phyloP scores from a whole-genome alignment of 1,284 basidiomycete genomes.

The Wallemia mellicola region DNA sequence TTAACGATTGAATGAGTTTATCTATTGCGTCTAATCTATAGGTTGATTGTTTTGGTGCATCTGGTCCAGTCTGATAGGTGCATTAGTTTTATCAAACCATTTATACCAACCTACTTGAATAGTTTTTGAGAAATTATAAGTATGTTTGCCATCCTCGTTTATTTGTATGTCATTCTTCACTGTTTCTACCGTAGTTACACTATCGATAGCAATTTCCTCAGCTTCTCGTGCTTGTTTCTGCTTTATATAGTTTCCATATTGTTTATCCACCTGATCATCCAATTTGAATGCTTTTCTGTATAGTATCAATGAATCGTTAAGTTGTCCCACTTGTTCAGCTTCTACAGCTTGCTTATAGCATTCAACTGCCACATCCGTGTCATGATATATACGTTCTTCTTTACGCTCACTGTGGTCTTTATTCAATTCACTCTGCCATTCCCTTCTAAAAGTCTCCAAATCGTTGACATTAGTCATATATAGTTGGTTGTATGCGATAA shows the following conservation, averaged over 20 bases:
- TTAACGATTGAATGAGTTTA: slow-evolving; percentile 22
- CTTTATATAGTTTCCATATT: slow-evolving; percentile 22
- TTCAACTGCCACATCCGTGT: background rate
- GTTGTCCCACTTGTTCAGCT: slow-evolving; percentile 35
- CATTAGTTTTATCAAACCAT: no score
- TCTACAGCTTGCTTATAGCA: slow-evolving; percentile 37
- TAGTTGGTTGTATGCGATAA: no score
- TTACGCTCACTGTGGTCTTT: background rate
- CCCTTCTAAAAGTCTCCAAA: background rate
- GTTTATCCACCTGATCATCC: slow-evolving; percentile 33
- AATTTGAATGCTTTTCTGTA: slow-evolving; percentile 51
- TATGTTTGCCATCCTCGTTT: background rate
- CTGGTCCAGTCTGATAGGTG: background rate
- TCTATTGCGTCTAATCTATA: background rate
- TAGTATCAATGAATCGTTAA: slow-evolving; percentile 38
- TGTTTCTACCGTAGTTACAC: background rate
- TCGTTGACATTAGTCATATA: background rate
- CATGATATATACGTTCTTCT: no score
- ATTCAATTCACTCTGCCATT: background rate
- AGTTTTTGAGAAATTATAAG: slow-evolving; percentile 2
- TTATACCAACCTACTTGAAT: background rate
- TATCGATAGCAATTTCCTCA: background rate
- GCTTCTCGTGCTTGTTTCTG: background rate
- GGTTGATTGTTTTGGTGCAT: background rate
- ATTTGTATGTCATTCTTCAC: background rate